Percentiles rank a stretch among this genome's conserved stretches.
These are phyloP conservation scores for Linnemannia hyalina DNA, from an alignment of 192 early-diverging fungal species.

Conservation along the genomic window DNA sequence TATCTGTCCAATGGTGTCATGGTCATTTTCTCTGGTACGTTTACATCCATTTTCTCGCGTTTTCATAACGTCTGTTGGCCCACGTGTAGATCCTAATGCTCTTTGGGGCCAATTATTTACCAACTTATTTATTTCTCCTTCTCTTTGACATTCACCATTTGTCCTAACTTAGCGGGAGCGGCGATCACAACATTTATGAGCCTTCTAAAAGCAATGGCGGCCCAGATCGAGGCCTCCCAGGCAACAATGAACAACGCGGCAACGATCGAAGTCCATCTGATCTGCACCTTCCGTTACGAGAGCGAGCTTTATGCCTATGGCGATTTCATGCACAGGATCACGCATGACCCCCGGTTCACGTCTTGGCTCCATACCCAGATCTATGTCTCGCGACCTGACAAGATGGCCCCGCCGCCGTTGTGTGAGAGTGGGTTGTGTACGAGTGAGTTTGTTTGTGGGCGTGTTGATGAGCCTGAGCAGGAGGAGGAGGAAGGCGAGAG, in stretches of 20 bases:
- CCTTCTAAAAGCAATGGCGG: constrained; percentile 44
- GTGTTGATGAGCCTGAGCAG: not conserved
- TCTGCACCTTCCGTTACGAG: constrained; percentile 50
- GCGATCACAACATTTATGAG: constrained; percentile 50
- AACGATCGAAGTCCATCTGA: constrained; percentile 32
- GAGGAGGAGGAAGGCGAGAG: not conserved
- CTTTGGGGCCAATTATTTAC: not conserved
- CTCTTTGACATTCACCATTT: not conserved
- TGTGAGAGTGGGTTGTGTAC: constrained; percentile 43
- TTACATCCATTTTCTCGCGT: not conserved
- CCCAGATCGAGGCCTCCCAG: constrained; percentile 28
- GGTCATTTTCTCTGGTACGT: constrained; percentile 48
- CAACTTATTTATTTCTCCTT: not conserved
- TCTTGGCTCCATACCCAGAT: constrained; percentile 33
- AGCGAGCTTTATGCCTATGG: constrained; percentile 50
- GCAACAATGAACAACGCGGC: not conserved
- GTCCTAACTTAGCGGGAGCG: constrained; percentile 28
- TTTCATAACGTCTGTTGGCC: not conserved
- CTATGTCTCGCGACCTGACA: constrained; percentile 47
- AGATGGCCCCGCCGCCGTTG: constrained; percentile 1
- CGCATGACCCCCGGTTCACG: constrained; percentile 36
- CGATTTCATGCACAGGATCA: constrained; percentile 48
- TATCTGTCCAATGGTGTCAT: constrained; percentile 25
- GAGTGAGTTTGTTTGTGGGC: constrained; percentile 40
- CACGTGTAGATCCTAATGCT: not conserved